A percentile compares a stretch with the other conserved stretches of the same genome.
Evolutionary conservation across 768 basidiomycete species (phyloP).

Genomic region (Kwoniella shandongensis): DNA sequence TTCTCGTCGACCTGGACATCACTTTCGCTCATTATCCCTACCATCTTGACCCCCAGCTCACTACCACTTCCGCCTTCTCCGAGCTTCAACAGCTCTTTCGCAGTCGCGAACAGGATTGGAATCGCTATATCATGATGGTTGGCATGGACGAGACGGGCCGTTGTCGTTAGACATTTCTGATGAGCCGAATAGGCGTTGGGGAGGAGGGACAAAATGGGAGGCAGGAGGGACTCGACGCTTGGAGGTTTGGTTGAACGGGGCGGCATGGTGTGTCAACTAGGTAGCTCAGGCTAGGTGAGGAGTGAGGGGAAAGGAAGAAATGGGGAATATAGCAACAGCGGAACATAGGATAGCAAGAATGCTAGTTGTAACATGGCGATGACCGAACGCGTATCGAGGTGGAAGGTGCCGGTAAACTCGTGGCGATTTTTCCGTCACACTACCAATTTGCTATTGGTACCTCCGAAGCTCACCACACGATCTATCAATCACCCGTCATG

Average conservation of each 20-base stretch:
- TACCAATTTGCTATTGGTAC: too few species aligned
- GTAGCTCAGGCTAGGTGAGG: too few species aligned
- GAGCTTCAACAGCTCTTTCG: conserved; percentile 80
- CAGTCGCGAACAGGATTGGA: conserved; percentile 87
- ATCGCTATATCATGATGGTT: conserved; percentile 80
- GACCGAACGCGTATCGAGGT: too few species aligned
- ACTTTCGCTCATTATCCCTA: conserved; percentile 79
- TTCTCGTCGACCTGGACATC: conserved; percentile 72
- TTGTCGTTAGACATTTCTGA: conserved; percentile 94
- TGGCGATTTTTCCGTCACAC: too few species aligned
- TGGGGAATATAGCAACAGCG: too few species aligned
- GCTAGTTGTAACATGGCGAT: too few species aligned
- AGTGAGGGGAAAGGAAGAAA: too few species aligned
- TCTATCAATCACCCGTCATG: too few species aligned
- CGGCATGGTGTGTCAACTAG: conserved; percentile 34
- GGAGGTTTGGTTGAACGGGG: conserved; percentile 39
- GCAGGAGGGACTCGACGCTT: conserved; percentile 42
- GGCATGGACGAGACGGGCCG: conserved; percentile 63
- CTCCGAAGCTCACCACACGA: too few species aligned
- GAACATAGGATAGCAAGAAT: too few species aligned
- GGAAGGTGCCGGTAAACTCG: too few species aligned
- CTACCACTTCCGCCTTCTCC: conserved; percentile 87
- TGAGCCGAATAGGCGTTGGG: conserved; percentile 89
- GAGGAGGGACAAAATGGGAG: conserved; percentile 45
- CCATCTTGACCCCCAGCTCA: conserved; percentile 74